phyloP scores from a whole-genome alignment of 805 yeast genomes.

The baker's yeast (Saccharomyces cerevisiae) region DNA sequence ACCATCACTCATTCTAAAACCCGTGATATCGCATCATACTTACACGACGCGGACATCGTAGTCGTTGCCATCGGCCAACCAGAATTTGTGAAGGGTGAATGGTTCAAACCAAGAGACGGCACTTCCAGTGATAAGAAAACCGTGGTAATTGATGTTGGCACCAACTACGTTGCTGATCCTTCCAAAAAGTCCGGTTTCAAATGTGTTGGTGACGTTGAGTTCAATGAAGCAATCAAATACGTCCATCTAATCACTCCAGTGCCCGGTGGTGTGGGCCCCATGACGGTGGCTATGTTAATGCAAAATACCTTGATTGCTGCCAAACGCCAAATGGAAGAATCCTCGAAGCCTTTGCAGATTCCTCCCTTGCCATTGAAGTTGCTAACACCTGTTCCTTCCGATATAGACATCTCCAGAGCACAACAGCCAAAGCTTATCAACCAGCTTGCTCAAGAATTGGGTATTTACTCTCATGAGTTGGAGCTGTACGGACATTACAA shows the following conservation, averaged over 20 bases:
- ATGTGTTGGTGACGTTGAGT: constrained; percentile 75
- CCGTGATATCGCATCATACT: constrained; percentile 45
- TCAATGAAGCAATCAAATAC: constrained; percentile 37
- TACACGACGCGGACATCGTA: constrained; percentile 73
- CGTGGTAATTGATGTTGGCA: constrained; percentile 76
- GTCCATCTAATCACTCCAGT: constrained; percentile 65
- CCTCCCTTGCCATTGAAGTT: constrained; percentile 51
- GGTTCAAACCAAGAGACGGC: constrained; percentile 42
- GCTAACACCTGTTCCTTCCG: constrained; percentile 68
- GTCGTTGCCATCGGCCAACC: constrained; percentile 74
- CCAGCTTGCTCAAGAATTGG: constrained; percentile 62
- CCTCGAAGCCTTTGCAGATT: constrained; percentile 22
- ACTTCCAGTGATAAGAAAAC: constrained; percentile 16
- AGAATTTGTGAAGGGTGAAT: constrained; percentile 61
- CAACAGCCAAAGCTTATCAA: constrained; percentile 65
- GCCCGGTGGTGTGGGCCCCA: constrained; percentile 90
- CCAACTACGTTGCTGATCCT: constrained; percentile 62
- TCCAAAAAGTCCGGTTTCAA: constrained; percentile 60
- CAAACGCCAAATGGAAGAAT: constrained; percentile 33
- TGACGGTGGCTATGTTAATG: constrained; percentile 80
- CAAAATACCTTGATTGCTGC: constrained; percentile 68
- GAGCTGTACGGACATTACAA: constrained; percentile 71
- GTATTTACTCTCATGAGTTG: constrained; percentile 56
- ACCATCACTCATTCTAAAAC: constrained; percentile 79
- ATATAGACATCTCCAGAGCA: constrained; percentile 67